Base-by-base conservation (phyloP, 768 basidiomycete species). In the Serendipita sp. region DNA sequence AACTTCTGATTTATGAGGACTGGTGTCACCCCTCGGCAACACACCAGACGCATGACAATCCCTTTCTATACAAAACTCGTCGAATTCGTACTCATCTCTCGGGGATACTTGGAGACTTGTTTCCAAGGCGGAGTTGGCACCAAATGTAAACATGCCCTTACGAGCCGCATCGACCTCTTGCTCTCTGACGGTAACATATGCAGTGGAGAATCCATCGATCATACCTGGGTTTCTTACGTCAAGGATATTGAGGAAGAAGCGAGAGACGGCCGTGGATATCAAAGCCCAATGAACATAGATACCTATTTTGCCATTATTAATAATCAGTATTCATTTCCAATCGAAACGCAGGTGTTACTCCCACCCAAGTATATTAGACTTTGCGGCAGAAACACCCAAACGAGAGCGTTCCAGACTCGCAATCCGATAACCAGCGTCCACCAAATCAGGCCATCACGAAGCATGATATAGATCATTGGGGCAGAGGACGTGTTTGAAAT, bases 171-270 rank as follows among this genome's bases (percentile, higher is more conserved):
- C 34, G 10, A 8, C 4, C 32, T 60, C 56, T 28, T 32, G 16
- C n/a, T 30, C 16, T 24, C 56, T 24, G 16, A 38, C 56, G 35
- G 56, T 32, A 10, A 35, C 56, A 32, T 32, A 60, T n/a, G 24
- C 56, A 4, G 16, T 35, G 10, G 56, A 60, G 56, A 60, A 60
- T n/a, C 56, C 56, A 60, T 60, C 56, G 35, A 60, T n/a, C n/a
- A 8, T 18, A 10, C 8, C 16, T 3, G 3, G 34, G 28, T 10
- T 60, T 8, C 16, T 28, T 1, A 60, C 56, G n/a, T 30, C 24
- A 10, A 60, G 56, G 32, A 60, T 60, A 28, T 60, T 60, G 5
- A 60, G 35, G 56, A 60, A 60, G 35, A 60, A 60, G 24, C 56
- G 24, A 24, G 56, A 60, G 7, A 60, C 35, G 34, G 35, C 18